phyloP scores from a whole-genome alignment of 805 yeast genomes.

The Cyberlindnera xishuangbannaensis region DNA sequence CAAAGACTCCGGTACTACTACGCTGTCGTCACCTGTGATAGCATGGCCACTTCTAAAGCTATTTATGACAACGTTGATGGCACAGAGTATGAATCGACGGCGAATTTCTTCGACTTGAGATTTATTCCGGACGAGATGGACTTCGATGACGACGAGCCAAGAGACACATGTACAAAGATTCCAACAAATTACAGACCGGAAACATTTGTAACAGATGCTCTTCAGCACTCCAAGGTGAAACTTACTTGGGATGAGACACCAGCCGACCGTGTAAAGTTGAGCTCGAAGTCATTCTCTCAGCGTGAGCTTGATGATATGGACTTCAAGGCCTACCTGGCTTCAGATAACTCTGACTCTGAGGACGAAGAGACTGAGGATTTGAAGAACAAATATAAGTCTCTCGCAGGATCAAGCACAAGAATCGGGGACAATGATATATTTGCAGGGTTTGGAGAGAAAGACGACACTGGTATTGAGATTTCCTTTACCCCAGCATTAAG shows the following conservation, averaged over 20 bases:
- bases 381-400: slow-evolving; percentile 55
- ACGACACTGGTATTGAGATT: slow-evolving; percentile 74
- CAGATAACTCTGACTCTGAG: slow-evolving; percentile 57
- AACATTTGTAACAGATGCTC: slow-evolving; percentile 85
- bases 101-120: slow-evolving; percentile 87
- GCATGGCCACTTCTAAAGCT: slow-evolving; percentile 58
- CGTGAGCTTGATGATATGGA: slow-evolving; percentile 89
- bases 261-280: slow-evolving; percentile 69
- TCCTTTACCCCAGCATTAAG: slow-evolving; percentile 82
- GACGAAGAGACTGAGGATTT: slow-evolving; percentile 29
- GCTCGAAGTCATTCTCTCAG: slow-evolving; percentile 79
- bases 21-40: slow-evolving; percentile 83
- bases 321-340: slow-evolving; percentile 86
- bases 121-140: slow-evolving; percentile 91
- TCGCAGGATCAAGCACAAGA: slow-evolving; percentile 40
- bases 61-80: slow-evolving; percentile 91
- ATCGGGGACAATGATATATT: slow-evolving; percentile 32
- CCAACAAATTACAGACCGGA: slow-evolving; percentile 78
- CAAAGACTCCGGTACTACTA: slow-evolving; percentile 91
- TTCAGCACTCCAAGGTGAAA: slow-evolving; percentile 93
- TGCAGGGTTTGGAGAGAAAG: slow-evolving; percentile 39
- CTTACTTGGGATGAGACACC: slow-evolving; percentile 99
- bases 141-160: slow-evolving; percentile 72
- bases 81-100: slow-evolving; percentile 91
- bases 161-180: slow-evolving; percentile 64